Base-by-base conservation (phyloP, 148 eudicot species). In the Dysphania ambrosioides region DNA sequence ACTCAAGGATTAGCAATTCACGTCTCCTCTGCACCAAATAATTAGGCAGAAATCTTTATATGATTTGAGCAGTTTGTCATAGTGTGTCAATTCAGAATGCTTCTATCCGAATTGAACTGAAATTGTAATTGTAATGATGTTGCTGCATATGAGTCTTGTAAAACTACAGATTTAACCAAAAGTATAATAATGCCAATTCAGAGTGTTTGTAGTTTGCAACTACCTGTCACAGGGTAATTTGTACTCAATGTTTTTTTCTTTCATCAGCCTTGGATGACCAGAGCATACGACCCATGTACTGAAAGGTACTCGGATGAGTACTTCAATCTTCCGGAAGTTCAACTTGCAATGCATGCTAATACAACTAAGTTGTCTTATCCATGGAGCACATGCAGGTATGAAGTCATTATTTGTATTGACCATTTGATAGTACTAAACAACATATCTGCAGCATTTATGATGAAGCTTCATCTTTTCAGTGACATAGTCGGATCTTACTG, bases 271-370 rank as follows among this genome's bases (percentile, higher is more conserved):
- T 92, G 99, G 97, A 90, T 92, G 96, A 81, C 74, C 36, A 86
- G 97, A 90, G 99, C 91, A 40, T 95, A 95, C 73, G 99, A 95
- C 76, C 99, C 99, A 58, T 95, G 99, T 81, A 92, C 97, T 0
- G 99, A 90, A 80, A 86, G 88, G 76, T 86, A 95, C 83, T 85
- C 99, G 4, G 74, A 79, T 56, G 70, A 70, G 63, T 95, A 95
- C 84, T 95, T 88, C 85, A 95, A 95, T 82, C 87, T 70, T 38
- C 96, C 92, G 32, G 97, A 92, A 65, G 99, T 95, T 79, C 99
- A 95, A 72, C 78, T 79, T 77, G 97, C 99, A 42, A 76, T 95
- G 60, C 99, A 92, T 57, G 96, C 97, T 61, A 92, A 92, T 62
- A 69, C 73, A 23, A 92, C 99, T 27, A 71, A 77, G 73, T 70